Percentiles rank a stretch among this genome's conserved stretches.
phyloP scores from a whole-genome alignment of 2,329 filamentous ascomycete species.

The Hypoxylon sp. region DNA sequence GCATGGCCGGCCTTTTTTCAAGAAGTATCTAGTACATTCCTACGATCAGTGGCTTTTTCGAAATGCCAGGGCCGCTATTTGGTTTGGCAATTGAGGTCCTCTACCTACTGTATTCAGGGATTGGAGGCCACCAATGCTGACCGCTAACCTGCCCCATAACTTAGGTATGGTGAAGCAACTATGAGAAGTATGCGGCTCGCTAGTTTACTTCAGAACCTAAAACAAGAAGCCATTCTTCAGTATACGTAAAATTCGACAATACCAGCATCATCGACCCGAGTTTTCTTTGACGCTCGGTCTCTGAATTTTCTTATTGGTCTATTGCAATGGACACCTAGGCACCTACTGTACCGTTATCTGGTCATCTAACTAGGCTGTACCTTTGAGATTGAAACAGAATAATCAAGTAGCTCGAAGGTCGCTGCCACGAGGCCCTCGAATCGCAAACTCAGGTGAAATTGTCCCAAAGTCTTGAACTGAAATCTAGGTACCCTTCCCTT shows the following conservation, averaged over 20 bases:
- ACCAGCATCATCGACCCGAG: background rate
- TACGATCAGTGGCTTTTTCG: background rate
- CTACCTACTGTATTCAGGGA: too few species aligned
- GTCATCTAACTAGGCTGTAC: background rate
- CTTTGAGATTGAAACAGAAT: background rate
- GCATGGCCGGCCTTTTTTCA: background rate
- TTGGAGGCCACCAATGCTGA: too few species aligned
- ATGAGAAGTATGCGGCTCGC: too few species aligned
- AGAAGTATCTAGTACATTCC: background rate
- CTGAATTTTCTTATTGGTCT: background rate
- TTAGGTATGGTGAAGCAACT: background rate
- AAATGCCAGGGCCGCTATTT: background rate
- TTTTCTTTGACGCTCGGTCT: background rate
- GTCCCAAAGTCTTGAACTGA: background rate
- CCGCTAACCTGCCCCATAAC: background rate
- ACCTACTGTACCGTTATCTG: background rate
- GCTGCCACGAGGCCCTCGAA: background rate
- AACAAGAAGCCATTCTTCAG: background rate
- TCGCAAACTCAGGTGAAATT: background rate
- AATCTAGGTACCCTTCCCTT: background rate
- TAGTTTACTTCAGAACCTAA: slow-evolving; percentile 1
- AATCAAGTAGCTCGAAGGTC: background rate
- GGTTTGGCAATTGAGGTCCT: background rate
- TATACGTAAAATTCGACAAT: background rate
- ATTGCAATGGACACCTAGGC: background rate